Evolutionary conservation across 2,329 filamentous ascomycete genomes (phyloP), one percentile per base, ranked within the genome.

Genomic region (Erysiphe pisi): DNA sequence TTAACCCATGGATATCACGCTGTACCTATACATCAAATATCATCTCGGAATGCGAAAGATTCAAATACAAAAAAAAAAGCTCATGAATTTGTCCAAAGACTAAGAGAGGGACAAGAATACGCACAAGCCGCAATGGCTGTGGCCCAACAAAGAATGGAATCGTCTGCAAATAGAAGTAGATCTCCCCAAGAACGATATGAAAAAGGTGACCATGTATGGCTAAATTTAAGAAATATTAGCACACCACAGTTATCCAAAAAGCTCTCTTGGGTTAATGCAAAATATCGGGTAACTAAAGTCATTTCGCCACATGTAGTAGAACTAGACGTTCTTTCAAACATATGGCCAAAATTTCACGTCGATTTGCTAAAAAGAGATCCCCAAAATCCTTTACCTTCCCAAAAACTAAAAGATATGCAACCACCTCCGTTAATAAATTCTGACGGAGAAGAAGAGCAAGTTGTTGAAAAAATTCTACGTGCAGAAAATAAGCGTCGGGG

Each of bases 281-380:
- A n/a, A 28, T 47, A 75, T 14, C 31, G 43, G 3, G 25, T 75
- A 3, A 75, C 40, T 14, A 75, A 52, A 56, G n/a, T 75, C 56
- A 31, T 75, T 12, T 75, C 71, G 8, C 71, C 71, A 36, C 71
- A 75, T 36, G 71, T 75, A 3, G 45, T 75, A 28, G 45, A 75
- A 31, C 71, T 75, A n/a, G 71, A 75, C 45, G 45, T 75, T 52
- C 43, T 43, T 36, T 75, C 71, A 36, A n/a, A 4, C 31, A 75
- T 75, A 3, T 75, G 45, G 71, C 71, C 71, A 14, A 52, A n/a
- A 75, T 52, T 75, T 22, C 43, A 75, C n/a, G 71, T 75, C 22
- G 43, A 75, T 16, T 31, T 75, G 4, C 22, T 75, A 31, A 75
- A 75, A 52, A 56, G 71, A 43, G 45, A 74, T 22, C 71, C 71